These are phyloP conservation scores for Fusarium miscanthi DNA, from an alignment of 2,329 filamentous ascomycete genomes.

Conservation along the genomic window DNA sequence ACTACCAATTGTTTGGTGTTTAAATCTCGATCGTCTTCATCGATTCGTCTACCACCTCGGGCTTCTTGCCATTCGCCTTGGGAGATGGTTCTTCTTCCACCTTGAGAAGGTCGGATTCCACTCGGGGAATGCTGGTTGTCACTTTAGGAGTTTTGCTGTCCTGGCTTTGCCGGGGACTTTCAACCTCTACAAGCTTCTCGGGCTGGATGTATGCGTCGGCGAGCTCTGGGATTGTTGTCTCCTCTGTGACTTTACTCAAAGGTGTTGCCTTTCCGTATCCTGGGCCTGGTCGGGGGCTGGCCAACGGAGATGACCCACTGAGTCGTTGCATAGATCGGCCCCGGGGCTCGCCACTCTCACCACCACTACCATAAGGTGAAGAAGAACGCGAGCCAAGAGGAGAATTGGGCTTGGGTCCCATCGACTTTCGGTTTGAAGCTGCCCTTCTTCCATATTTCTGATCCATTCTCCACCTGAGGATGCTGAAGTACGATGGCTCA, in stretches of 20 bases:
- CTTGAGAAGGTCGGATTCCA: slow-evolving; percentile 52
- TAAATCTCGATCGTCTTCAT: slow-evolving; percentile 74
- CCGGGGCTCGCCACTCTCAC: slow-evolving; percentile 70
- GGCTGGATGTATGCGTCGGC: slow-evolving; percentile 54
- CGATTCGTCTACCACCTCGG: slow-evolving; percentile 58
- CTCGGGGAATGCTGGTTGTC: slow-evolving; percentile 49
- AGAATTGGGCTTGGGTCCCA: slow-evolving; percentile 58
- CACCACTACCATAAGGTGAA: slow-evolving; percentile 74
- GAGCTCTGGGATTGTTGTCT: slow-evolving; percentile 59
- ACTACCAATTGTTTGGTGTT: slow-evolving; percentile 24
- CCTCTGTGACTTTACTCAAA: slow-evolving; percentile 79
- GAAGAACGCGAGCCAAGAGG: slow-evolving; percentile 61
- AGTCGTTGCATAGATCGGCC: slow-evolving; percentile 79
- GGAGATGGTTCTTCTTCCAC: slow-evolving; percentile 27
- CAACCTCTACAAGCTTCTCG: slow-evolving; percentile 66
- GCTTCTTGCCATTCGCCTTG: slow-evolving; percentile 56
- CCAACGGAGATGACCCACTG: slow-evolving; percentile 70
- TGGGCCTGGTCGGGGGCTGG: slow-evolving; percentile 66
- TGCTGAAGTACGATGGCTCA: slow-evolving; percentile 93
- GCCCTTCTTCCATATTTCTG: slow-evolving; percentile 86
- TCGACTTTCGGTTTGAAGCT: slow-evolving; percentile 64
- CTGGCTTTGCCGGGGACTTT: slow-evolving; percentile 62
- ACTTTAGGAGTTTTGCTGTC: slow-evolving; percentile 52
- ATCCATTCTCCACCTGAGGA: slow-evolving; percentile 93
- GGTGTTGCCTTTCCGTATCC: slow-evolving; percentile 75